A percentile compares a stretch with the other conserved stretches of the same genome.
These are phyloP conservation scores for Inonotus obliquus DNA, from an alignment of 1,284 basidiomycete genomes.

Conservation along the genomic window DNA sequence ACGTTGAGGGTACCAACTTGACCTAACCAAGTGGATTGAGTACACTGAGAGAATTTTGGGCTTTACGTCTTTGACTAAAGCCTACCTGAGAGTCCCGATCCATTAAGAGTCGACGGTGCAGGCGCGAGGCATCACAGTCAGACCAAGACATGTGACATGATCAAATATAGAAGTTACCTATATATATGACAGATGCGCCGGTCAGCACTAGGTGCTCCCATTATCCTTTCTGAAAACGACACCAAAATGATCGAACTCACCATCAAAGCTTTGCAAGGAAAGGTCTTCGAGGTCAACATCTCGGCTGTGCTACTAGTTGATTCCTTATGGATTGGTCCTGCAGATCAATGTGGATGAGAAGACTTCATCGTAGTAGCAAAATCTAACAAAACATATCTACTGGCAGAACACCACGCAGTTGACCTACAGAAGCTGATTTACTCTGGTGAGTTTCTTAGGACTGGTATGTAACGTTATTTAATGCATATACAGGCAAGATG, in stretches of 20 bases:
- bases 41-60: conserved; percentile 37
- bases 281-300: conserved; percentile 82
- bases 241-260: conserved; percentile 78
- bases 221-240: conserved; percentile 21
- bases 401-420: conserved; percentile 65
- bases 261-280: conserved; percentile 91
- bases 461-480: too few relatives aligned
- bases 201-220: conserved; percentile 11
- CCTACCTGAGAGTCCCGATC: conserved; percentile 60
- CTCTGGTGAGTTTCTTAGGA: too few relatives aligned
- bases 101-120: conserved; percentile 73
- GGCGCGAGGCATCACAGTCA: conserved; percentile 52
- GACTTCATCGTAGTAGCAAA: conserved; percentile 71
- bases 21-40: conserved; percentile 70
- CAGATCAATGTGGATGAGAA: too few relatives aligned
- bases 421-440: conserved; percentile 88
- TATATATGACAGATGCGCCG: conserved; percentile 9
- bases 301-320: too few relatives aligned
- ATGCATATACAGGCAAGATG: too few relatives aligned
- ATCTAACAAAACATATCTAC: conserved; percentile 83
- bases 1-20: conserved; percentile 79
- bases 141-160: neutral
- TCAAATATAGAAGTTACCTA: conserved; percentile 1
- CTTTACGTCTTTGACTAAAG: conserved; percentile 44
- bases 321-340: too few relatives aligned